These are phyloP conservation scores for Ceratocystis ficicola DNA, from an alignment of 2,329 filamentous ascomycete species.

Conservation along the genomic window DNA sequence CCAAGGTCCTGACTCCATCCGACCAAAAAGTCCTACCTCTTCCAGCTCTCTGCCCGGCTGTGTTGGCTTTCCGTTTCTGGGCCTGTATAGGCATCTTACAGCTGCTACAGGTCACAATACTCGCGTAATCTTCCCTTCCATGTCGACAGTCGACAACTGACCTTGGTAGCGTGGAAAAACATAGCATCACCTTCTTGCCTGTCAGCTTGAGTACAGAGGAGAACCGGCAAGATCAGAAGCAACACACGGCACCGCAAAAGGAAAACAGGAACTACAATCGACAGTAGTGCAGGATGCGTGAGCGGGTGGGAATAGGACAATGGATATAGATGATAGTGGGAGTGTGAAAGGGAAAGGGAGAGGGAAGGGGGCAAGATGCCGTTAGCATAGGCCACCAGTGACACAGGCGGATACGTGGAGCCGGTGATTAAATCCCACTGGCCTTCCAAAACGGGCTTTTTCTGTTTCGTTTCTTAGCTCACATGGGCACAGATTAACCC, in stretches of 20 bases:
- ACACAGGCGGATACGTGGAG: too few species aligned
- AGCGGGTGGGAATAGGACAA: background rate
- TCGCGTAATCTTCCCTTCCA: slow-evolving; percentile 7
- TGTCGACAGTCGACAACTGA: background rate
- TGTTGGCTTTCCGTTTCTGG: background rate
- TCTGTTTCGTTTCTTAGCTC: too few species aligned
- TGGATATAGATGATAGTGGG: background rate
- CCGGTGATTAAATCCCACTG: too few species aligned
- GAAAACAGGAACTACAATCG: background rate
- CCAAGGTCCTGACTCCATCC: background rate
- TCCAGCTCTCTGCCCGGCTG: background rate
- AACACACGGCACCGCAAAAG: background rate
- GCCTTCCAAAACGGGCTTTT: too few species aligned
- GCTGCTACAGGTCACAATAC: background rate
- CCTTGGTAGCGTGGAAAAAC: background rate
- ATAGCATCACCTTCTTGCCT: background rate
- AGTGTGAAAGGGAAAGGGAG: too few species aligned
- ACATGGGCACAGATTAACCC: too few species aligned
- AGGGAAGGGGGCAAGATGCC: too few species aligned
- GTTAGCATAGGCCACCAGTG: too few species aligned
- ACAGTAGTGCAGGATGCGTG: background rate
- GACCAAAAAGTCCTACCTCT: background rate
- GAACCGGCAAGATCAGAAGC: background rate
- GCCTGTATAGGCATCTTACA: background rate
- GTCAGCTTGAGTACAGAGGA: background rate